Conservation (phyloP, 2,329 filamentous ascomycete genomes). For the Trichophyton schoenleinii region DNA sequence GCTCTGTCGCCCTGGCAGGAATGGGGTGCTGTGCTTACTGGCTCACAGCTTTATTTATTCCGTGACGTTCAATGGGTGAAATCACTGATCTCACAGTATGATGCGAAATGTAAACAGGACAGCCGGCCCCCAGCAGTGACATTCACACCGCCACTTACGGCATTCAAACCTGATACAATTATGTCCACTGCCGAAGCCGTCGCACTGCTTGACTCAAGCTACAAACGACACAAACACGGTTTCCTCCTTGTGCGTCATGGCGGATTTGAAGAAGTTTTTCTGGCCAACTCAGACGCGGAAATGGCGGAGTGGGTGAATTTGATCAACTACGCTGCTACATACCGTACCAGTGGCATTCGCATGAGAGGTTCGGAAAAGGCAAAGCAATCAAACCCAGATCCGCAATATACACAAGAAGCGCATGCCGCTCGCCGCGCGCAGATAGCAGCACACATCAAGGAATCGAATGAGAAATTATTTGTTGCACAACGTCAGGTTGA, state of each 20-base stretch:
- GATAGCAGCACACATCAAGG: slow-evolving; percentile 69
- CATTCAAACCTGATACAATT: slow-evolving; percentile 86
- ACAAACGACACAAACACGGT: slow-evolving; percentile 88
- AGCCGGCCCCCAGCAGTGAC: slow-evolving; percentile 60
- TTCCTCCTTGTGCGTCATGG: slow-evolving; percentile 83
- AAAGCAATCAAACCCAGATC: slow-evolving; percentile 64
- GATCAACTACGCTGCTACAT: slow-evolving; percentile 90
- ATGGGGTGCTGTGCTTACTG: slow-evolving; percentile 92
- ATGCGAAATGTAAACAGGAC: slow-evolving; percentile 65
- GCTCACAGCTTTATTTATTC: slow-evolving; percentile 96
- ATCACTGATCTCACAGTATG: slow-evolving; percentile 75
- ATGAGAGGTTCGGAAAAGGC: slow-evolving; percentile 60
- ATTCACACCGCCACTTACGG: slow-evolving; percentile 77
- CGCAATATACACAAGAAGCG: slow-evolving; percentile 75
- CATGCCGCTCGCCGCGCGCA: slow-evolving; percentile 67
- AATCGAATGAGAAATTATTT: slow-evolving; percentile 67
- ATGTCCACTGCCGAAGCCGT: slow-evolving; percentile 92
- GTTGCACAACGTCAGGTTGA: slow-evolving; percentile 67
- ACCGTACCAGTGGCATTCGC: slow-evolving; percentile 78
- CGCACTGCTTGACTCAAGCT: slow-evolving; percentile 69
- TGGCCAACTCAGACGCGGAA: slow-evolving; percentile 81
- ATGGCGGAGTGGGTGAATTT: slow-evolving; percentile 96
- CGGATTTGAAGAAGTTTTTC: slow-evolving; percentile 75
- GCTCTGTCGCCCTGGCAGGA: slow-evolving; percentile 94
- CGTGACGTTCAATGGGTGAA: slow-evolving; percentile 89